These are phyloP conservation scores for Pisolithus thermaeus DNA, from an alignment of 1,284 basidiomycete species.

Conservation along the genomic window DNA sequence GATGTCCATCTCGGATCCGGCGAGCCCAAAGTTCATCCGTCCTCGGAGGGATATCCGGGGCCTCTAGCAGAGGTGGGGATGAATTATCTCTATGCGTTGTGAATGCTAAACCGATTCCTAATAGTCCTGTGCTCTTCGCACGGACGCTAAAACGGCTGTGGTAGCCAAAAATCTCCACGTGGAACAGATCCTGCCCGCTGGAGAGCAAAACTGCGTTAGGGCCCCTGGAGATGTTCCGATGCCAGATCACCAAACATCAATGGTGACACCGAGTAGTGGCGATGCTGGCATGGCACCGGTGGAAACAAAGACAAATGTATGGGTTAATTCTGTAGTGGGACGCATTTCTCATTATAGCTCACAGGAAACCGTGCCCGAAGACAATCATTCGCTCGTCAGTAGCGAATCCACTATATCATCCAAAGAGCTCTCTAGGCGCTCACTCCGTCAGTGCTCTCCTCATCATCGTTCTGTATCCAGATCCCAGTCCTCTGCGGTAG, in stretches of 20 bases:
- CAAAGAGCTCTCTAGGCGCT: not conserved
- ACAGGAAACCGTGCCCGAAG: not conserved
- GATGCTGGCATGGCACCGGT: too few relatives aligned
- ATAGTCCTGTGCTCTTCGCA: not conserved
- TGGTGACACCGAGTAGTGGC: too few relatives aligned
- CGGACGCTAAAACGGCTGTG: not conserved
- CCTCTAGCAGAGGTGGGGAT: not conserved
- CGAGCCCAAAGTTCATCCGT: not conserved
- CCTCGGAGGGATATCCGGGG: not conserved
- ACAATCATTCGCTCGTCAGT: not conserved
- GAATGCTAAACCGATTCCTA: not conserved
- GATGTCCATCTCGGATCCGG: constrained; percentile 18
- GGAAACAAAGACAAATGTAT: not conserved
- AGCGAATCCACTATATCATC: not conserved
- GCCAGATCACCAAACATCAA: too few relatives aligned
- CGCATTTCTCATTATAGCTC: not conserved
- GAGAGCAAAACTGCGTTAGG: too few relatives aligned
- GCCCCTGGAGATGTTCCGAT: too few relatives aligned
- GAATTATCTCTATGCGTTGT: not conserved
- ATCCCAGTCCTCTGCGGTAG: not conserved
- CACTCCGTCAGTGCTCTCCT: not conserved
- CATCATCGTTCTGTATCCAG: not conserved
- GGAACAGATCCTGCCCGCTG: too few relatives aligned
- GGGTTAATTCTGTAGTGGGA: not conserved
- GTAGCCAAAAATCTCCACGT: not conserved